Evolutionary conservation across 2,329 filamentous ascomycete species (phyloP).

Genomic region (Whalleya microplaca): DNA sequence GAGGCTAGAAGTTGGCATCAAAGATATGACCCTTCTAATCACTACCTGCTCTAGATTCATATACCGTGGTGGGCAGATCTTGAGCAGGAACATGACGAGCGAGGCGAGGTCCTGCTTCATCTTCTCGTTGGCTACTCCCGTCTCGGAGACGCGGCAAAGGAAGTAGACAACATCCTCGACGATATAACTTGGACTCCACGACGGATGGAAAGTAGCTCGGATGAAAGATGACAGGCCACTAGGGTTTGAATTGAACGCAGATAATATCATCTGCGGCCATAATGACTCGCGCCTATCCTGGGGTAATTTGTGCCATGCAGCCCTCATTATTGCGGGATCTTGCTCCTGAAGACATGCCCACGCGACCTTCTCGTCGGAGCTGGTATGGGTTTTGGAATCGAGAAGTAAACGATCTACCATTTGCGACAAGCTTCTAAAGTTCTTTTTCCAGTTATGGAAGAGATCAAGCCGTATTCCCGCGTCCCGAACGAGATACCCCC

Average conservation of each 20-base stretch:
- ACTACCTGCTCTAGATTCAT: slow-evolving; percentile 29
- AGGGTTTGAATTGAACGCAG: slow-evolving; percentile 25
- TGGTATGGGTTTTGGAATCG: background rate
- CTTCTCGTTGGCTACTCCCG: background rate
- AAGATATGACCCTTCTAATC: slow-evolving; percentile 22
- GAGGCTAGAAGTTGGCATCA: slow-evolving; percentile 14
- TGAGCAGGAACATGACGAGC: slow-evolving; percentile 28
- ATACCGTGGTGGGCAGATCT: slow-evolving; percentile 28
- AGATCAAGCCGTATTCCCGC: slow-evolving; percentile 27
- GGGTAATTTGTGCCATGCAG: slow-evolving; percentile 31
- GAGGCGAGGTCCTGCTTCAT: slow-evolving; percentile 13
- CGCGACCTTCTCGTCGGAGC: background rate
- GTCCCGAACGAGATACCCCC: slow-evolving; percentile 4
- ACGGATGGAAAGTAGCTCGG: slow-evolving; percentile 31
- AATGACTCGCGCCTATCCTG: slow-evolving; percentile 21
- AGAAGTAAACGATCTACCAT: background rate
- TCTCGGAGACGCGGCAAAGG: slow-evolving; percentile 18
- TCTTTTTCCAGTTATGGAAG: slow-evolving; percentile 35
- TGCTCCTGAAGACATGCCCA: slow-evolving; percentile 4
- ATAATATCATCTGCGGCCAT: slow-evolving; percentile 34
- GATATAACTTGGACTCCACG: slow-evolving; percentile 36
- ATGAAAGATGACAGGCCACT: slow-evolving; percentile 27
- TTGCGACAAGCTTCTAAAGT: slow-evolving; percentile 16
- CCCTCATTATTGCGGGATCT: slow-evolving; percentile 21
- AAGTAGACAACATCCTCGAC: slow-evolving; percentile 35